phyloP scores from a whole-genome alignment of 1,284 basidiomycete genomes.

The Ceratobasidium sp. region DNA sequence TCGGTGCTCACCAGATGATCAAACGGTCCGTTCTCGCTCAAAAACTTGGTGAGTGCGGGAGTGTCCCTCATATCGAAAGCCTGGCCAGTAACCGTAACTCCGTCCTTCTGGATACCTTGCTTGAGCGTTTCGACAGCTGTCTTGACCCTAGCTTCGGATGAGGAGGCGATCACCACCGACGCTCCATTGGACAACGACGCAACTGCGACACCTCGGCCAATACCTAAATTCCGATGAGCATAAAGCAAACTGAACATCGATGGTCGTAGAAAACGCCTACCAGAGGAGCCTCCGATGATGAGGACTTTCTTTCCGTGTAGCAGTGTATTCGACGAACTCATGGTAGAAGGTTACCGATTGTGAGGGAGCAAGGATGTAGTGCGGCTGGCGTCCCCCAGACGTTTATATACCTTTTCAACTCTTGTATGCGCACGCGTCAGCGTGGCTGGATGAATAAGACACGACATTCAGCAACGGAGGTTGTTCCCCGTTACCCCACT shows the following conservation, averaged over 20 bases:
- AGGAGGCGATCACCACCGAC: constrained; percentile 38
- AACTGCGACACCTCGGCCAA: constrained; percentile 35
- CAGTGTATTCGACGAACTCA: constrained; percentile 5
- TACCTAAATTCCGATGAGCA: constrained; percentile 6
- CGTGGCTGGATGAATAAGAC: not conserved
- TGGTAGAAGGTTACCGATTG: not conserved
- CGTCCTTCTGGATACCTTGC: not conserved
- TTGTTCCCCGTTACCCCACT: not conserved
- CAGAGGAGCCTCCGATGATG: constrained; percentile 29
- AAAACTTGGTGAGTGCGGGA: constrained; percentile 14
- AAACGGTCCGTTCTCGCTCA: constrained; percentile 28
- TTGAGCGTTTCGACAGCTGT: constrained; percentile 32
- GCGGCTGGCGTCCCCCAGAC: not conserved
- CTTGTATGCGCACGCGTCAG: not conserved
- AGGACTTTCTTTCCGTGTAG: constrained; percentile 23
- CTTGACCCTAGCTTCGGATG: constrained; percentile 26
- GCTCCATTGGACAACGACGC: constrained; percentile 32
- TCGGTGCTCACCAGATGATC: constrained; percentile 15
- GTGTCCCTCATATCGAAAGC: constrained; percentile 24
- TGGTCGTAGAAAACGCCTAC: not conserved
- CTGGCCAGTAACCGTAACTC: constrained; percentile 18
- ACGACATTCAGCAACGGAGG: not conserved
- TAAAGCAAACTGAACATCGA: no score
- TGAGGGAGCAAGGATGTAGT: not conserved
- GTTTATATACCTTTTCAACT: not conserved